Conservation (phyloP, 2,329 filamentous ascomycete species). For the Sclerotinia borealis region DNA sequence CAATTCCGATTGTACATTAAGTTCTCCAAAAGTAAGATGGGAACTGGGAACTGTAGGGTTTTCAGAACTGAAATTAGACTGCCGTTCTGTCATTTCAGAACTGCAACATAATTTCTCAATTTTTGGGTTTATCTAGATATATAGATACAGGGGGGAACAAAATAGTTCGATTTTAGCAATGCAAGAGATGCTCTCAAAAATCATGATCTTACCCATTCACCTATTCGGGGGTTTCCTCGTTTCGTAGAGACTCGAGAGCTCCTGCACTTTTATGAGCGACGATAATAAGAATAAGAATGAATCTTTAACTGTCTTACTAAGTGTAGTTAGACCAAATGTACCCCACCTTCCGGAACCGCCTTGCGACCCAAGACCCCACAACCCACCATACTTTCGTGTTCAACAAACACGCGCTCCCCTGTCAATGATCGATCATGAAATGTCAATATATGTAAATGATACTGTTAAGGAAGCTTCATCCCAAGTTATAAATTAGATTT, state of each 20-base stretch:
- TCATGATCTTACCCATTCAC: no score
- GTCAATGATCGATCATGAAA: background rate
- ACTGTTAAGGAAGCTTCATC: background rate
- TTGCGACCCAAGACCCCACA: conserved; percentile 1
- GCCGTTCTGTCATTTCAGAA: background rate
- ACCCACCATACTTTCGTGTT: background rate
- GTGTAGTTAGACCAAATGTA: background rate
- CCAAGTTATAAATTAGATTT: background rate
- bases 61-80: background rate
- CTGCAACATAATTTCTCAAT: background rate
- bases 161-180: background rate
- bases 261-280: no score
- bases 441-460: background rate
- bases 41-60: background rate
- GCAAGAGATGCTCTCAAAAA: background rate
- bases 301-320: no score
- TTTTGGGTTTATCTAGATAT: background rate
- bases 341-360: conserved; percentile 1
- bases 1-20: background rate
- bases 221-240: no score
- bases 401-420: conserved; percentile 2
- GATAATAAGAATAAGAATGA: no score
- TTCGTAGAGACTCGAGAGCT: no score
- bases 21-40: background rate
- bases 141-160: background rate